Evolutionary conservation across 1,139 yeast species (phyloP).

Genomic region (Zygoascus sp.): DNA sequence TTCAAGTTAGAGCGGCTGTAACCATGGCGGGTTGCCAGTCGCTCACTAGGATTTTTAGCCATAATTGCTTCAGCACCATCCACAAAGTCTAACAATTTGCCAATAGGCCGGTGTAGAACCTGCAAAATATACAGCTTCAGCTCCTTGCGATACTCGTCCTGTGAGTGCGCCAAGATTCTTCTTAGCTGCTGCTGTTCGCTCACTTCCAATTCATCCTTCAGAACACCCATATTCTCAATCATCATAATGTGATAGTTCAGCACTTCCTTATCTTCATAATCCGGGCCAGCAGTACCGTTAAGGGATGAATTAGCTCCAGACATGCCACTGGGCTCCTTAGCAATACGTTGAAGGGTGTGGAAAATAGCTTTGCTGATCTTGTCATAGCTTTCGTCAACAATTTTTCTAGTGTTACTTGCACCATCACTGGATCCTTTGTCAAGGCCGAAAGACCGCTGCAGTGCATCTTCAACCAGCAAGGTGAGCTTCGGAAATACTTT

Average conservation of each 20-base stretch:
- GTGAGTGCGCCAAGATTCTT: conserved; percentile 34
- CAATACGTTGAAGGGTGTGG: conserved; percentile 30
- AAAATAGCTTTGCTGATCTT: conserved; percentile 33
- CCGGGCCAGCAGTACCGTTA: conserved; percentile 21
- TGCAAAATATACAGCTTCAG: conserved; percentile 47
- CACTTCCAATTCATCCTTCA: conserved; percentile 47
- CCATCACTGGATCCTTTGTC: not conserved
- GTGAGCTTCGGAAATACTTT: conserved; percentile 46
- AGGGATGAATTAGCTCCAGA: conserved; percentile 12
- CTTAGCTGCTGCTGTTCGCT: conserved; percentile 34
- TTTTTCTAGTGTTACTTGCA: conserved; percentile 22
- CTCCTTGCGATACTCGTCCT: conserved; percentile 42
- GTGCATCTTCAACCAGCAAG: conserved; percentile 27
- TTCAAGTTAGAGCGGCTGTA: conserved; percentile 57
- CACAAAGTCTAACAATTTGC: conserved; percentile 62
- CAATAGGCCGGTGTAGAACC: conserved; percentile 55
- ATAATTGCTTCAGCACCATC: conserved; percentile 56
- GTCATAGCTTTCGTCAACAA: conserved; percentile 45
- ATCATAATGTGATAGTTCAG: conserved; percentile 56
- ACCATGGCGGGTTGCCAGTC: conserved; percentile 58
- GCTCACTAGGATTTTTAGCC: conserved; percentile 38
- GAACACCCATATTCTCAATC: conserved; percentile 58
- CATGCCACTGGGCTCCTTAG: conserved; percentile 25
- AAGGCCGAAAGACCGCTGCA: not conserved
- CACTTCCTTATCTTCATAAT: conserved; percentile 53